Conservation (phyloP, 768 basidiomycete genomes). For the Xanthoconium stramineum region DNA sequence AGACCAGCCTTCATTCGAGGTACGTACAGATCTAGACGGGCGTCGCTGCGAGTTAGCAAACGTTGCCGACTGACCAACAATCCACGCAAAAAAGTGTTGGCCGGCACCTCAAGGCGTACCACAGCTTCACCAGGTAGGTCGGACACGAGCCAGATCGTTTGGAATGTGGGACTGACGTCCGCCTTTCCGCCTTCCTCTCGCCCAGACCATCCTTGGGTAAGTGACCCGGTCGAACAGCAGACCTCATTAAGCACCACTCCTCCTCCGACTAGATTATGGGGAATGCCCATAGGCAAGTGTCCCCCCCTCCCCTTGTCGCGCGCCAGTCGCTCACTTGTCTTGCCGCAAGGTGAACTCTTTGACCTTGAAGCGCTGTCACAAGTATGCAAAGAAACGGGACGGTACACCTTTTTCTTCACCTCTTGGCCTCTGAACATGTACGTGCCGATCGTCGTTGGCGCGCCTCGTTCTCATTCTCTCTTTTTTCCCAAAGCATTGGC, state of each 20-base stretch:
- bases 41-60: too few relatives aligned
- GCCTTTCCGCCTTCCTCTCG: background rate
- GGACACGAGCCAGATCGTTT: background rate
- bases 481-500: conserved; percentile 41
- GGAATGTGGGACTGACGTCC: background rate
- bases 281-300: conserved; percentile 64
- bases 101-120: conserved; percentile 43
- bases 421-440: conserved; percentile 75
- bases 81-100: conserved; percentile 42
- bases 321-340: background rate
- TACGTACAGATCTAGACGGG: conserved; percentile 18
- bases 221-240: conserved; percentile 16
- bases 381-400: conserved; percentile 51
- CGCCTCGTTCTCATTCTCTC: background rate
- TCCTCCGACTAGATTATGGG: conserved; percentile 47
- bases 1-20: conserved; percentile 66
- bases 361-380: conserved; percentile 63
- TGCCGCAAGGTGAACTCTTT: conserved; percentile 58
- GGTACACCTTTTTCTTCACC: conserved; percentile 75
- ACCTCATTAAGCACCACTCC: background rate
- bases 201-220: conserved; percentile 58
- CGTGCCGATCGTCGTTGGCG: conserved; percentile 17
- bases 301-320: background rate
- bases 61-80: background rate
- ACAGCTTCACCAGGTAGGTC: conserved; percentile 55